Evolutionary conservation across 2,329 filamentous ascomycete genomes (phyloP).

Genomic region (Thielaviopsis ethacetica): DNA sequence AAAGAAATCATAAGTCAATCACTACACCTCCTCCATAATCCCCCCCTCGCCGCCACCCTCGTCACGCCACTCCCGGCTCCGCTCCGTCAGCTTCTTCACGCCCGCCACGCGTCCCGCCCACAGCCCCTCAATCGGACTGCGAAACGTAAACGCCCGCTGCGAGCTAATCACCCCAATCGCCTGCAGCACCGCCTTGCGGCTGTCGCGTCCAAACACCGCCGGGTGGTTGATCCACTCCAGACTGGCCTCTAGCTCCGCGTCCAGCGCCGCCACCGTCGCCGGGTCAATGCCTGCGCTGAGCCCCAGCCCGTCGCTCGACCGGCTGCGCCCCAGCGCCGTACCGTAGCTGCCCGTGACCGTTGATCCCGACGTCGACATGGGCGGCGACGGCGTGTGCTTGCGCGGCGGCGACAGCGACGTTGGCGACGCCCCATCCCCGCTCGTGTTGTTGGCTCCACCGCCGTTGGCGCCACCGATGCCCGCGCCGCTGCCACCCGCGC

Average conservation of each 20-base stretch:
- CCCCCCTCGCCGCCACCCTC: conserved; percentile 57
- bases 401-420: conserved; percentile 33
- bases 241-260: conserved; percentile 76
- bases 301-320: conserved; percentile 41
- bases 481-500: too few relatives aligned
- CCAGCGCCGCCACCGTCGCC: conserved; percentile 67
- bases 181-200: conserved; percentile 86
- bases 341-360: conserved; percentile 24
- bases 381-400: conserved; percentile 39
- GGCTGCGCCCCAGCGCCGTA: conserved; percentile 28
- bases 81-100: conserved; percentile 64
- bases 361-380: conserved; percentile 30
- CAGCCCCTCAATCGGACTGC: conserved; percentile 72
- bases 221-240: conserved; percentile 98
- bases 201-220: conserved; percentile 84
- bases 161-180: conserved; percentile 93
- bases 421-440: conserved; percentile 20
- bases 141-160: conserved; percentile 85
- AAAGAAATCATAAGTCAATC: conserved; percentile 3
- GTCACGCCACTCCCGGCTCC: conserved; percentile 83
- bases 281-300: conserved; percentile 65
- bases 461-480: too few relatives aligned
- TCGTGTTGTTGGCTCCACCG: too few relatives aligned
- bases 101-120: conserved; percentile 76
- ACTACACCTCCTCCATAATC: conserved; percentile 42